Conservation (phyloP, 1,284 basidiomycete genomes). For the Leccinum subatratum region DNA sequence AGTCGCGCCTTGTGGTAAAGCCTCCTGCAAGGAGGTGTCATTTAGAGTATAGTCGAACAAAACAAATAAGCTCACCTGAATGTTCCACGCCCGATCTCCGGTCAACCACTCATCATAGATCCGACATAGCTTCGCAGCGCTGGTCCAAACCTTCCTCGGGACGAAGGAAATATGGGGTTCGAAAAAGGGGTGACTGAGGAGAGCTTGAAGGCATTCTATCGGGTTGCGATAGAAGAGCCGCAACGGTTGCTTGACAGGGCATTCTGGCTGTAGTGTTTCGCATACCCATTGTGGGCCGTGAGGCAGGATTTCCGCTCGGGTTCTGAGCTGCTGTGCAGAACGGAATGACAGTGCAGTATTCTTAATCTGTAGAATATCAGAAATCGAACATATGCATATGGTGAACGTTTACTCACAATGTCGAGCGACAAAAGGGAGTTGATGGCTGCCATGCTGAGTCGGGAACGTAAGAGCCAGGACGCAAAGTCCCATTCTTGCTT, state of each 20-base stretch:
- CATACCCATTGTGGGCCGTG: not conserved
- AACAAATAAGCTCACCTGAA: not conserved
- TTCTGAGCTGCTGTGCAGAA: not conserved
- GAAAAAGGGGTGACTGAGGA: not conserved
- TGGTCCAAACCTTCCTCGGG: conserved; percentile 7
- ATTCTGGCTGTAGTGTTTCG: not conserved
- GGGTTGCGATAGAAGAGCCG: not conserved
- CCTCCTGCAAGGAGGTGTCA: not conserved
- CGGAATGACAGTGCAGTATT: not conserved
- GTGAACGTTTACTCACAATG: not conserved
- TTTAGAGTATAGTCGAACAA: not conserved
- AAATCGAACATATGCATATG: not conserved
- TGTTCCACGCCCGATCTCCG: conserved; percentile 1
- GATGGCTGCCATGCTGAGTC: conserved; percentile 2
- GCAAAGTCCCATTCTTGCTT: conserved; percentile 1
- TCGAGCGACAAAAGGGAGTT: not conserved
- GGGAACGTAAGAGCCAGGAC: not conserved
- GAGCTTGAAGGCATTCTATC: conserved; percentile 1
- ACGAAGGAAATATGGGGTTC: conserved; percentile 6
- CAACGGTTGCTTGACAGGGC: not conserved
- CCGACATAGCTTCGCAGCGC: conserved; percentile 1
- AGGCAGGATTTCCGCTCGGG: not conserved
- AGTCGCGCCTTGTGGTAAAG: not conserved
- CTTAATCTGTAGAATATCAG: conserved; percentile 2
- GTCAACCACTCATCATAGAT: conserved; percentile 1